Evolutionary conservation across 2,329 filamentous ascomycete genomes (phyloP).

Genomic region (Sporothrix variecibatus): DNA sequence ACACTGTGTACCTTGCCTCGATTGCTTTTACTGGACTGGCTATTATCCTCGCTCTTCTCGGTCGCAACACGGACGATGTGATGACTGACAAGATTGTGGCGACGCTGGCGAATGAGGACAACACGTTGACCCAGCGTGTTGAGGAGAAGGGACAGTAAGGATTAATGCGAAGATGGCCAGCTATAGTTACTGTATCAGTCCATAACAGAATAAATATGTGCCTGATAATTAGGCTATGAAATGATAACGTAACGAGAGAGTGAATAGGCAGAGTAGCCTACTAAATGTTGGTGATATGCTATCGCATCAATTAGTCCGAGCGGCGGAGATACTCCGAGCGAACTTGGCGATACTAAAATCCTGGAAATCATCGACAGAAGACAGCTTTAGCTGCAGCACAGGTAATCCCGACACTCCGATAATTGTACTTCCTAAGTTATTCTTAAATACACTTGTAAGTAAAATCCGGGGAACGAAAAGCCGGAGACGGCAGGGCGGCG

Average conservation of each 20-base stretch:
- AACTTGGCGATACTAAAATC: background rate
- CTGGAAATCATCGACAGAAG: too few relatives aligned
- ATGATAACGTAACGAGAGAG: background rate
- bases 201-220: too few relatives aligned
- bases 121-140: background rate
- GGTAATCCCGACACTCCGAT: too few relatives aligned
- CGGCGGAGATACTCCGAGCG: background rate
- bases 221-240: too few relatives aligned
- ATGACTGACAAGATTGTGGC: background rate
- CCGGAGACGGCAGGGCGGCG: background rate
- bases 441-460: too few relatives aligned
- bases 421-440: too few relatives aligned
- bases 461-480: background rate
- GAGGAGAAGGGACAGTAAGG: background rate
- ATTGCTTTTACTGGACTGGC: background rate
- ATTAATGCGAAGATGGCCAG: too few relatives aligned
- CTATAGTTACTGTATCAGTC: too few relatives aligned
- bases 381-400: too few relatives aligned
- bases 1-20: background rate
- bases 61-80: background rate
- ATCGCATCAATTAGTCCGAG: background rate
- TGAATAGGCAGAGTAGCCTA: background rate
- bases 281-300: background rate
- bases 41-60: background rate
- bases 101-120: background rate